Evolutionary conservation across 2,329 filamentous ascomycete species (phyloP), one percentile per base, ranked within the genome.

Genomic region (Plenodomus lindquistii): DNA sequence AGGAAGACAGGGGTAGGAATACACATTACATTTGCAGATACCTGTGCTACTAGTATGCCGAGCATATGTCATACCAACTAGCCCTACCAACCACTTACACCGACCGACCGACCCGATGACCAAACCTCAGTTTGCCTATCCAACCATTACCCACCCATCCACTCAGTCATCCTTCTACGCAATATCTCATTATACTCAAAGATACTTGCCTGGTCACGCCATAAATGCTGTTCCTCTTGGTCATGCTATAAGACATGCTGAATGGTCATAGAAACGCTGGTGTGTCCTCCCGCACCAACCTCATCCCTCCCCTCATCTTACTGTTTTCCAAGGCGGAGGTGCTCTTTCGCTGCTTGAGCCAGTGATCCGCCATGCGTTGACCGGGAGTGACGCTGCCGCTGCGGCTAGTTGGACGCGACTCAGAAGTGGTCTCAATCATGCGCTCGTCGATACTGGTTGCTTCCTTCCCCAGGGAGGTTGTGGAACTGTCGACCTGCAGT

Each of bases 291-390:
- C 57, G 57, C 1, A 48, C 44, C 37, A 62, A 43, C 10, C 19
- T 38, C 29, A 51, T 5, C 1, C 46, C 50, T 3, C 46, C 54
- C 9, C 52, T 45, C 10, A 45, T 36, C 35, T 46, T 53, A 20
- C 36, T 42, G 1, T 40, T 37, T 5, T 51, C 50, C 1, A 46
- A 27, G 16, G 39, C 46, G 7, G 20, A 20, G 1, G 41, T 55
- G 41, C 54, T 62, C 39, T 55, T 55, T 16, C 58, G 39, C 37
- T 57, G 40, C 44, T 46, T 63, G 20, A 71, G 36, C 34, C 67
- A 72, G 8, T 52, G 52, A 22, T 71, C 64, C 2, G 61, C 69
- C 59, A 72, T 57, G 18, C 62, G 53, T 35, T 68, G 67, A 9
- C 67, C 67, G 1, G 65, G 67, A 4, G 68, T 70, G 10, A 44